Evolutionary conservation across 192 early-diverging fungal species (phyloP), one percentile per base, ranked within the genome.

Genomic region (Coemansia asiatica): DNA sequence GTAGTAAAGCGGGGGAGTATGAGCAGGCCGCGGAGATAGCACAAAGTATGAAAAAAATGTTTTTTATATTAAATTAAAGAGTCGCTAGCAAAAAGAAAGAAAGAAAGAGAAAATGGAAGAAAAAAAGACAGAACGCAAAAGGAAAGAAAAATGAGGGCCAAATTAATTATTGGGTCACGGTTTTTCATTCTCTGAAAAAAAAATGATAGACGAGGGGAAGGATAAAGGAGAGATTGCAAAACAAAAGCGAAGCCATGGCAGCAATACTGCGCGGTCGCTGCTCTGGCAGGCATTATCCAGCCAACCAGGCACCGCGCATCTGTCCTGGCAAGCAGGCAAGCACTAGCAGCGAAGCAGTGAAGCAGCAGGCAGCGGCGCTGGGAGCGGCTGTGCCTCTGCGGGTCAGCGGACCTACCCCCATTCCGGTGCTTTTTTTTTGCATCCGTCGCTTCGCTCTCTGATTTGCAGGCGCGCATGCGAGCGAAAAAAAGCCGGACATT

Each of bases 101-200:
- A 27, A 12, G 44, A 59, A 25, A 58, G 40, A 66, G 67, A 65
- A 73, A 40, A 53, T 50, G 27, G 62, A 66, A 71, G 69, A 71
- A 50, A 61, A 35, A 60, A 49, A 58, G 22, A 73, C 21, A 8
- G 48, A 50, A 40, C 18, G 66, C 56, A 49, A 60, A 67, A 46
- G 59, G 36, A 28, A 48, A 57, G n/a, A 48, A 60, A 54, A 67
- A 35, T 44, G 40, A 44, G 40, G 40, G 15, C 40, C 40, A 44
- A 44, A 44, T 44, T 44, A 44, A 44, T 44, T 44, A 44, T 44
- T 44, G 40, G 40, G 40, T 27, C 50, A 53, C 50, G 50, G 50
- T 22, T 22, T 27, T 6, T 53, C 50, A 26, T 53, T 53, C 21
- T 53, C 26, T 26, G 50, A 16, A 22, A 22, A 53, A 27, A 53